Percentiles rank a stretch among this genome's conserved stretches.
Evolutionary conservation across 345 rosid genomes (phyloP).

Genomic region (Pseudoturritis turrita): DNA sequence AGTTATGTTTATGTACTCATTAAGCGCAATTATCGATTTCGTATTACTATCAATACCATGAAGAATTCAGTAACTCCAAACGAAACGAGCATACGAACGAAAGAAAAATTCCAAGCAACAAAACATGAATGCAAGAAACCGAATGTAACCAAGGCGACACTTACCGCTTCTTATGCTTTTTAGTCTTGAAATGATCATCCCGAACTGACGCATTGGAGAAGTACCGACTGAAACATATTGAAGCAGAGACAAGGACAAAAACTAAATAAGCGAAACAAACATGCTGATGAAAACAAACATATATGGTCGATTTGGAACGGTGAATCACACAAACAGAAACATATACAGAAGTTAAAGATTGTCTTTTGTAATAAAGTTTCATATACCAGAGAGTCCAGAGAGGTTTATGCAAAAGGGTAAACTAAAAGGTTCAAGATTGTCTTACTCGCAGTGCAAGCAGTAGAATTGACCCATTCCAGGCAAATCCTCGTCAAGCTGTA

Average conservation of each 20-base stretch:
- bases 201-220: slow-evolving; percentile 58
- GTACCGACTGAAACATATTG: slow-evolving; percentile 57
- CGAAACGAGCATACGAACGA: too few species aligned
- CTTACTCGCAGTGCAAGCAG: slow-evolving; percentile 96
- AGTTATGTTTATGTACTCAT: background rate
- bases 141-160: background rate
- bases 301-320: background rate
- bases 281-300: background rate
- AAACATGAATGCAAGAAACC: background rate
- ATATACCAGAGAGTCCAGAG: background rate
- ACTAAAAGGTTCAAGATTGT: background rate
- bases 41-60: background rate
- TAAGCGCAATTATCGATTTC: background rate
- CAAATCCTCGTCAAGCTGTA: slow-evolving; percentile 75
- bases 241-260: background rate
- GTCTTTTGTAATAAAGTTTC: too few species aligned
- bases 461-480: slow-evolving; percentile 99
- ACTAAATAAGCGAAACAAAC: background rate
- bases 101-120: background rate
- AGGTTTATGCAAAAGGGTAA: background rate
- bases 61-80: background rate
- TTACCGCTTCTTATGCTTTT: slow-evolving; percentile 89
- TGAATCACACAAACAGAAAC: background rate
- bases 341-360: background rate
- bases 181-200: slow-evolving; percentile 86